Conservation (phyloP, 306 rosid species). For the Rubus parviflorus region DNA sequence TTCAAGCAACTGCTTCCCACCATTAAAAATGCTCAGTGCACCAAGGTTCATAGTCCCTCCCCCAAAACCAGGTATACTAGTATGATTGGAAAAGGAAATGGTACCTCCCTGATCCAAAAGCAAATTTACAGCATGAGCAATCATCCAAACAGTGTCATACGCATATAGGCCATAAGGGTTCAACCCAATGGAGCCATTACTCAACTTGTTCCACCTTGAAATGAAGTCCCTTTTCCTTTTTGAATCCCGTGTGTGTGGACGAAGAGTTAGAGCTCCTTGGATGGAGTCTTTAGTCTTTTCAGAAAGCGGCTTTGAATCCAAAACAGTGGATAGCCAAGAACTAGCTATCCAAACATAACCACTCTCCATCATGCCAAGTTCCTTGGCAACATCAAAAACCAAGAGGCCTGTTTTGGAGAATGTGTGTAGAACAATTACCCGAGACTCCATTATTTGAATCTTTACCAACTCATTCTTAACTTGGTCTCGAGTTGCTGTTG, state of each 20-base stretch:
- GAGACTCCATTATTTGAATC: slow-evolving; percentile 39
- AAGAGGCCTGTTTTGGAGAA: slow-evolving; percentile 34
- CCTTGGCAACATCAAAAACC: slow-evolving; percentile 47
- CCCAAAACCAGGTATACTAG: slow-evolving; percentile 1
- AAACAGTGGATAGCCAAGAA: slow-evolving; percentile 49
- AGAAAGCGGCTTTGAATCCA: slow-evolving; percentile 45
- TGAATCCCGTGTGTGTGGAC: slow-evolving; percentile 46
- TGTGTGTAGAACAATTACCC: slow-evolving; percentile 46
- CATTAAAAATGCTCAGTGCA: slow-evolving; percentile 39
- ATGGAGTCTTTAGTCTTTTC: slow-evolving; percentile 31
- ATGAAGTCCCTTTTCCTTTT: slow-evolving; percentile 34
- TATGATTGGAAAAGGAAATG: slow-evolving; percentile 35
- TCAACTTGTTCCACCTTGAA: slow-evolving; percentile 44
- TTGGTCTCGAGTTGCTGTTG: slow-evolving; percentile 30
- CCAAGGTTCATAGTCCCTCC: slow-evolving; percentile 39
- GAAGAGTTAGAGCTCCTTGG: slow-evolving; percentile 52
- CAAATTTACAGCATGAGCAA: slow-evolving; percentile 41
- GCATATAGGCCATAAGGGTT: slow-evolving; percentile 55
- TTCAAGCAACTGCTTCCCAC: slow-evolving; percentile 41
- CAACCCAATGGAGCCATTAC: slow-evolving; percentile 54
- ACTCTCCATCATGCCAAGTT: slow-evolving; percentile 46
- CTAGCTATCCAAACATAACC: slow-evolving; percentile 60
- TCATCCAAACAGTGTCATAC: slow-evolving; percentile 55
- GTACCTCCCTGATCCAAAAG: slow-evolving; percentile 42
- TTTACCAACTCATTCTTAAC: slow-evolving; percentile 26